Conservation (phyloP, 805 yeast species). For the Lachancea thermotolerans region DNA sequence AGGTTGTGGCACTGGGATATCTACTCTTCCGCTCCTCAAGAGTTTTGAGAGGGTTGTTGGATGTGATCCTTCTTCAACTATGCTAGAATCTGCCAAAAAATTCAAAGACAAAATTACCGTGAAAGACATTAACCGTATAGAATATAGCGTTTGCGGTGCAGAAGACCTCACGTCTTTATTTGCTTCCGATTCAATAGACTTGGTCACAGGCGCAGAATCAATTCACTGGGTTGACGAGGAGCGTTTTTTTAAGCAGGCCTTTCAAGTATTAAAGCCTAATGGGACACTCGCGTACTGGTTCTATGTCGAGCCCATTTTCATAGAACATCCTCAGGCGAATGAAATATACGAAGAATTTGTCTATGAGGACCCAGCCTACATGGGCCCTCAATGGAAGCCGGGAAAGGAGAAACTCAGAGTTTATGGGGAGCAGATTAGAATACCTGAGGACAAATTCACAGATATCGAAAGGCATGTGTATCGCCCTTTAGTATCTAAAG, state of each 20-base stretch:
- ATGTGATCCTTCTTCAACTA: slow-evolving; percentile 47
- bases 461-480: slow-evolving; percentile 36
- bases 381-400: slow-evolving; percentile 68
- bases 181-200: slow-evolving; percentile 38
- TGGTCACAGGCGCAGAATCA: slow-evolving; percentile 64
- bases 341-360: slow-evolving; percentile 48
- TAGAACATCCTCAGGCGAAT: slow-evolving; percentile 48
- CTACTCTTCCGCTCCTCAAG: slow-evolving; percentile 42
- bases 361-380: slow-evolving; percentile 39
- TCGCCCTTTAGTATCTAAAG: slow-evolving; percentile 21
- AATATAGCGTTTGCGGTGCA: slow-evolving; percentile 17
- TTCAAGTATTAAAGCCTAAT: slow-evolving; percentile 42
- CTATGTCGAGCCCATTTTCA: slow-evolving; percentile 60
- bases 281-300: slow-evolving; percentile 72
- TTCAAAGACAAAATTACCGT: slow-evolving; percentile 8
- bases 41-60: slow-evolving; percentile 46
- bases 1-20: slow-evolving; percentile 71
- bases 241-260: slow-evolving; percentile 43
- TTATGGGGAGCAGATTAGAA: slow-evolving; percentile 37
- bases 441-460: slow-evolving; percentile 39
- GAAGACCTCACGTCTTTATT: slow-evolving; percentile 23
- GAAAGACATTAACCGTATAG: slow-evolving; percentile 16
- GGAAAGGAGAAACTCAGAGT: slow-evolving; percentile 48
- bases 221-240: slow-evolving; percentile 68
- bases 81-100: slow-evolving; percentile 41